Evolutionary conservation across 306 rosid genomes (phyloP).

Genomic region (Acacia confusa): DNA sequence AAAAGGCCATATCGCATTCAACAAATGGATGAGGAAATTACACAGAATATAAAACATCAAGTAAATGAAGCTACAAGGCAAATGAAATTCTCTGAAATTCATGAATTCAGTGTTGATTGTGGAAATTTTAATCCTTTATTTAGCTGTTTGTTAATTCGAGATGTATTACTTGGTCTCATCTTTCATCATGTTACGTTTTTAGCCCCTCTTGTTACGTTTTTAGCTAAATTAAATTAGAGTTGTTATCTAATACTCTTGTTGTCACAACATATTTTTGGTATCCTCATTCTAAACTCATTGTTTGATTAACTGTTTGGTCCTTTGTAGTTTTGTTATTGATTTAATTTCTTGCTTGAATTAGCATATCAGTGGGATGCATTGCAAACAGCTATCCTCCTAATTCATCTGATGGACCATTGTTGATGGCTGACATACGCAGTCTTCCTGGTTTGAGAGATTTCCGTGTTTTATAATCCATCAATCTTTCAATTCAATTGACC

Average conservation of each 20-base stretch:
- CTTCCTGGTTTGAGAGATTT: constrained; percentile 80
- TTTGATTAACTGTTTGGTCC: background rate
- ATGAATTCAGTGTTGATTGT: background rate
- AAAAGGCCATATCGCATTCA: background rate
- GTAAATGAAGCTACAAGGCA: background rate
- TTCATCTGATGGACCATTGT: constrained; percentile 64
- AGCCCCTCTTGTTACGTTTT: background rate
- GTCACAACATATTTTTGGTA: background rate
- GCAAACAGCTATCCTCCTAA: constrained; percentile 81
- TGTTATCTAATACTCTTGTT: background rate
- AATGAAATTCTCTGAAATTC: background rate
- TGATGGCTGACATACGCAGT: constrained; percentile 91
- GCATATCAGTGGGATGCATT: constrained; percentile 80
- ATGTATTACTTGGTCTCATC: background rate
- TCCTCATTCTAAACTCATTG: background rate
- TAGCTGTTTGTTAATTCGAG: background rate
- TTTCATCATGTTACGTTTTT: background rate
- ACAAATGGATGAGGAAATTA: background rate
- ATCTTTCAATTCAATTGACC: constrained; percentile 40
- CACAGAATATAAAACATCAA: background rate
- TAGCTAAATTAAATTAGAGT: background rate
- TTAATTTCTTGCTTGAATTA: constrained; percentile 50
- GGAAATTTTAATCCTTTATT: background rate
- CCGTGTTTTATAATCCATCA: constrained; percentile 41
- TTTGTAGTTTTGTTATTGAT: constrained; percentile 27